Base-by-base conservation (phyloP, 2,329 filamentous ascomycete genomes). In the Curvularia lunata region DNA sequence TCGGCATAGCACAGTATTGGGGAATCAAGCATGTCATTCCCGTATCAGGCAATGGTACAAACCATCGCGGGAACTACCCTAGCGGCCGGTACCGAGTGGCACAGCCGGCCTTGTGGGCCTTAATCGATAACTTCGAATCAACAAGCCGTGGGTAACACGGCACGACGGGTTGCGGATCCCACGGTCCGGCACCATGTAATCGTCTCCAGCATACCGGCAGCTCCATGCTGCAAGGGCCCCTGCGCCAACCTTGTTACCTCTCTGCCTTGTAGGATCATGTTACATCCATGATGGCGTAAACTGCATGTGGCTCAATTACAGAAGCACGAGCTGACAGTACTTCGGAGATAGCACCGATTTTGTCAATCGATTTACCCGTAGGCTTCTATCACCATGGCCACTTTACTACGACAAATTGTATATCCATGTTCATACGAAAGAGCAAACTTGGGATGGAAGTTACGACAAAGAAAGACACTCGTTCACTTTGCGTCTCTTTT, bases 81-180 rank as follows among this genome's bases (percentile, higher is more conserved):
- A 52, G 30, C 42, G 19, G 46, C 41, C 45, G 49, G 46, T 50
- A 32, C 48, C 52, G 49, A 40, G 37, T 32, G 28, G 25, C 41
- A n/a, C 42, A 43, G 34, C 19, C 28, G 55, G 40, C 54, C 37
- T 58, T 32, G 37, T 52, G 37, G 54, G 25, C 49, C 32, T 41
- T 27, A 12, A 16, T 28, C 43, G 12, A 58, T 25, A 5, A 45
- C 13, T 30, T 27, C 43, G 42, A 45, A 45, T 48, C 38, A 25
- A 48, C 49, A 42, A 27, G 23, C 48, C 48, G 58, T 57, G 50
- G 50, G 38, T 53, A 47, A 47, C 32, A 52, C 52, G 58, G 61
- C 52, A 54, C 28, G 32, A 41, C 52, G 46, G 52, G 28, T 42
- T 46, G 42, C 34, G 52, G 40, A 41, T 28, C 42, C 41, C 42